Evolutionary conservation across 129 eudicot genomes (phyloP).

Genomic region (Deinandra increscens): DNA sequence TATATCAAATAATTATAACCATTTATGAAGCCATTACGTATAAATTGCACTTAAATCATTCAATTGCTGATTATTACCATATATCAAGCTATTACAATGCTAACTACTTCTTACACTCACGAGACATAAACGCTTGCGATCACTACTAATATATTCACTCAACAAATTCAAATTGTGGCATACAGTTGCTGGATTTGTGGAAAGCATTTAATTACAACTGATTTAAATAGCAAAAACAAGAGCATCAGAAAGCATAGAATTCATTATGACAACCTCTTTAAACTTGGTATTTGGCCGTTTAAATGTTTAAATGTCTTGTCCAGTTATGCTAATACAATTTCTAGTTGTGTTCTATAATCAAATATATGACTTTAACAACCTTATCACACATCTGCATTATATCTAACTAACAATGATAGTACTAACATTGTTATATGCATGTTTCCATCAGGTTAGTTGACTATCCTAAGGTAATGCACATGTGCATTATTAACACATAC

Average conservation of each 20-base stretch:
- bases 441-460: too few relatives aligned
- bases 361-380: too few relatives aligned
- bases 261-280: slow-evolving; percentile 11
- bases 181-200: not conserved
- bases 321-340: not conserved
- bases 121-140: slow-evolving; percentile 3
- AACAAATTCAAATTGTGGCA: not conserved
- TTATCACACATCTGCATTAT: too few relatives aligned
- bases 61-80: slow-evolving; percentile 2
- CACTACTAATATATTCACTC: slow-evolving; percentile 1
- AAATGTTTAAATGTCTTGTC: not conserved
- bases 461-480: too few relatives aligned
- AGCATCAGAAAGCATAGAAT: not conserved
- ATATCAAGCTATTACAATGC: slow-evolving; percentile 8
- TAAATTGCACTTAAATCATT: not conserved
- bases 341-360: too few relatives aligned
- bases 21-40: not conserved
- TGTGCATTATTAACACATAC: too few relatives aligned
- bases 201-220: slow-evolving; percentile 7
- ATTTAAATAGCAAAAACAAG: not conserved
- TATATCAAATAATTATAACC: not conserved
- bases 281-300: slow-evolving; percentile 1
- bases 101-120: slow-evolving; percentile 4
- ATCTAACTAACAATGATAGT: too few relatives aligned
- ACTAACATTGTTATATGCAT: too few relatives aligned